Evolutionary conservation across 805 yeast genomes (phyloP), one percentile per base, ranked within the genome.

Genomic region (Metschnikowia colocasiae): DNA sequence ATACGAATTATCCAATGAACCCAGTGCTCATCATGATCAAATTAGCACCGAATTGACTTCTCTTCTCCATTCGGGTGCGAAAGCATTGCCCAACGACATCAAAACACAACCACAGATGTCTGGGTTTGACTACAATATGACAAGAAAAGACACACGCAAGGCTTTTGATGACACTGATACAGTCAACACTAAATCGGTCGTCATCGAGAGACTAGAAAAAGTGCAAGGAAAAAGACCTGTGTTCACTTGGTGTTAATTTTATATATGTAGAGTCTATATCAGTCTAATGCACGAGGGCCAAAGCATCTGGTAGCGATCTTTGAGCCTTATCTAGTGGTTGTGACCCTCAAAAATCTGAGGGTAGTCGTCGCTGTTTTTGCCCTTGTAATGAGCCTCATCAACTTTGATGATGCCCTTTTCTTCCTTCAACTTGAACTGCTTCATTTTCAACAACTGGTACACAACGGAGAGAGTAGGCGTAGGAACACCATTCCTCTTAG

Each of bases 391-490:
- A 1, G 47, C 45, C 42, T 48, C 42, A 34, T 54, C 47, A 4
- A 56, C 47, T 20, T 42, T 59, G 12, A 56, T 41, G 40, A 47
- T 32, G 0, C 87, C 87, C 40, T 65, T 68, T 29, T 64, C 62
- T 59, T 87, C 94, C 59, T 80, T 79, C 27, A 84, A 63, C 50
- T 73, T 70, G 57, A 78, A 78, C 65, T 87, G 95, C 37, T 76
- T 74, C 50, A 83, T 75, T 38, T 75, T 73, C 51, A 87, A 71
- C 46, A 87, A 68, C 25, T 71, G 63, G 62, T 87, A 87, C 19
- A 88, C 53, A 45, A 80, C 61, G 2, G 71, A 61, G 47, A 89
- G 73, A 3, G 73, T 68, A 1, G 96, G 96, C 0, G 89, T 74
- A 2, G 47, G 30, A 7, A 56, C 59, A 7, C 48, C 48, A 27